Base-by-base conservation (phyloP, 192 early-diverging fungal genomes). In the Mortierella antarctica region DNA sequence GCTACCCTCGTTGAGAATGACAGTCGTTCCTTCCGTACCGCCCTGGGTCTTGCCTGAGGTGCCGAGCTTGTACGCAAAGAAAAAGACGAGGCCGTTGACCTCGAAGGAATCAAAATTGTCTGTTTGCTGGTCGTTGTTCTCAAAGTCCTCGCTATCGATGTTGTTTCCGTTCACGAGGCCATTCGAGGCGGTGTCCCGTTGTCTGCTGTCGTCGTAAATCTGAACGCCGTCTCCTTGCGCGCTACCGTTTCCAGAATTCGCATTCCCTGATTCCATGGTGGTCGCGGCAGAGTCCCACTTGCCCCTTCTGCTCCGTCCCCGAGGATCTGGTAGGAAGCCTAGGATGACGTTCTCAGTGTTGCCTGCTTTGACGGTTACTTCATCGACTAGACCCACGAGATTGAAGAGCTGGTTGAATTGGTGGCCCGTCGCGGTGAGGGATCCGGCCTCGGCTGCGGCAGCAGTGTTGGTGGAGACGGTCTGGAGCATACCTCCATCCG, bases 381-480 rank as follows among this genome's bases (percentile, higher is more conserved):
- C 84, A 63, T 90, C 88, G 39, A 94, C 89, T 64, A 95, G 91
- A 56, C 94, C 93, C 47, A 98, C 92, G 79, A 91, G 93, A 81
- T 99, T 99, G 82, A 98, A 97, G 0, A 97, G 87, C 73, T 98
- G 95, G 71, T 97, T 96, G 72, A 94, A 98, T 65, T 92, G 87
- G 55, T 89, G 86, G 14, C 84, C 85, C 8, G 84, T 82, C 4
- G 82, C 83, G 14, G 74, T 69, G 2, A 64, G 39, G 10, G 77
- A 80, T 23, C 87, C 85, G 7, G 83, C 79, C 23, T 87, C 83
- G 7, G 90, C 89, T 21, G 88, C 88, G 4, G 85, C 86, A 0
- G 91, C 92, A 0, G 92, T 93, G 63, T 94, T 94, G 39, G 91
- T 92, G 0, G 88, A 83, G 17, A 88, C 69, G 39, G 71, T 75